Evolutionary conservation across 2,329 filamentous ascomycete species (phyloP), one percentile per base, ranked within the genome.

Genomic region (Graphilbum fragrans): DNA sequence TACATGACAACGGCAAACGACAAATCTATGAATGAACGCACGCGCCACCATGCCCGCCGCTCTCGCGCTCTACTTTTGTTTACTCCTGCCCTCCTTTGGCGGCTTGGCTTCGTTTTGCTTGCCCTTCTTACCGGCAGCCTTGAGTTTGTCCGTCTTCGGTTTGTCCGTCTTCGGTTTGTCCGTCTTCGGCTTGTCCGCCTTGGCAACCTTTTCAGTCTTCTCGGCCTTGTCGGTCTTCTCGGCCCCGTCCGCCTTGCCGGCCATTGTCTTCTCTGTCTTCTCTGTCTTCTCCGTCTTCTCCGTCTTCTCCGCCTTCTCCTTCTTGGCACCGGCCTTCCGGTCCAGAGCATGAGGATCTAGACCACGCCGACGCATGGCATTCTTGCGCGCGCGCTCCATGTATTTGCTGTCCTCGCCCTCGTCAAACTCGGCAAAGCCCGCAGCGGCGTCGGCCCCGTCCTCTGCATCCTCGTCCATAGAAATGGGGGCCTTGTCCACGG

Each of bases 361-460:
- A 45, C 84, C 84, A 56, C 82, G 80, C 53, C 77, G 75, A 52
- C 82, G 76, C 69, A 87, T 73, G 45, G 77, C 74, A 53, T 82
- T 86, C 49, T 75, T 73, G 66, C 80, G 78, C n/a, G 77, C 82
- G 52, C 77, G 76, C 53, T 81, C 72, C 35, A 88, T 86, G 55
- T 81, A 80, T 51, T 77, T 70, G 51, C 70, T 60, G 54, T 90
- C 85, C 55, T 80, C 80, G 0, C 80, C 76, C 0, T 86, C 82
- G 45, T 87, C 77, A 56, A 84, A 90, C 2, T 73, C 80, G 39
- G 77, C 82, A 57, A 88, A 88, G 38, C 66, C 66, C 45, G 75
- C 73, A 17, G 65, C 65, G 5, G 33, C 22, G 23, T 33, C 29
- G 8, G 57, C 59, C n/a, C 14, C 29, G 16, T 48, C 49, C 19